These are phyloP conservation scores for Xerocomellus chrysenteron DNA, from an alignment of 768 basidiomycete genomes.

Conservation along the genomic window DNA sequence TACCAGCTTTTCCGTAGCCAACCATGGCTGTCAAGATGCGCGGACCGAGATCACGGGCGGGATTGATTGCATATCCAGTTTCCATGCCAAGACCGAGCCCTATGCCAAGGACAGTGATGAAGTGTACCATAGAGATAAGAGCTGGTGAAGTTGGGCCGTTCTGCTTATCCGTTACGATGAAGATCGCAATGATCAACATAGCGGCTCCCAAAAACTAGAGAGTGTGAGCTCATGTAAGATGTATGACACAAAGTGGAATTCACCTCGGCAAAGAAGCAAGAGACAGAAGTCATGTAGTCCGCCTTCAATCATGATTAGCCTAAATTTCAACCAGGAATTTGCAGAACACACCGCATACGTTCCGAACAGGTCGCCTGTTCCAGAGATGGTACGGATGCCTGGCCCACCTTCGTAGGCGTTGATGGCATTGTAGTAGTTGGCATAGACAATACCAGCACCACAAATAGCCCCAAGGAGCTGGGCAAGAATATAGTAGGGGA, in stretches of 20 bases:
- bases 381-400: slow-evolving; percentile 52
- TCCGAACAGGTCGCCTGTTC: slow-evolving; percentile 57
- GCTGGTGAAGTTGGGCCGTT: slow-evolving; percentile 50
- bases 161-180: slow-evolving; percentile 52
- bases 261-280: slow-evolving; percentile 48
- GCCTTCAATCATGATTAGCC: slow-evolving; percentile 30
- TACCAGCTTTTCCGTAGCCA: slow-evolving; percentile 56
- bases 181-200: slow-evolving; percentile 52
- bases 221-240: not conserved
- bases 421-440: slow-evolving; percentile 67
- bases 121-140: slow-evolving; percentile 54
- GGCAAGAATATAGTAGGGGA: slow-evolving; percentile 64
- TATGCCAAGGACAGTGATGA: slow-evolving; percentile 59
- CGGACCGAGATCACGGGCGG: slow-evolving; percentile 72
- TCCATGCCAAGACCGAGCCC: slow-evolving; percentile 59
- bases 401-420: slow-evolving; percentile 58
- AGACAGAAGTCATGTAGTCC: slow-evolving; percentile 42
- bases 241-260: not conserved
- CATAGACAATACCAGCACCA: slow-evolving; percentile 59
- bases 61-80: slow-evolving; percentile 67
- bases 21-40: slow-evolving; percentile 68
- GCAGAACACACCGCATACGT: slow-evolving; percentile 54
- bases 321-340: not conserved
- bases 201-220: slow-evolving; percentile 54
- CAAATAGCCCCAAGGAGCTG: slow-evolving; percentile 62